Evolutionary conservation across 306 rosid genomes (phyloP), one percentile per base, ranked within the genome.

Genomic region (Vigna mungo): DNA sequence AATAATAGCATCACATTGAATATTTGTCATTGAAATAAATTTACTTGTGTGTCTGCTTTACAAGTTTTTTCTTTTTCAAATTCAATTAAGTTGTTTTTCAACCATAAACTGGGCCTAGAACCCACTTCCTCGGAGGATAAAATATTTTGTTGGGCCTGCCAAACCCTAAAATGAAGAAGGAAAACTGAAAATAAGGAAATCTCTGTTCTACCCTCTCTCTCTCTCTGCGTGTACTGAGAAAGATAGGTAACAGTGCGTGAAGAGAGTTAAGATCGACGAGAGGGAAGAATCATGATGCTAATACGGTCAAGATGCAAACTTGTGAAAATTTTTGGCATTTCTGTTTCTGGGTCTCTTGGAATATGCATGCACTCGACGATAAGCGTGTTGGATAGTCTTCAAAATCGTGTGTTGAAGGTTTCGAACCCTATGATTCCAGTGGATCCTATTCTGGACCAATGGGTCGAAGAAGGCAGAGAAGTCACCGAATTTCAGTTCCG

Each of bases 381-480:
- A 82, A 7, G 66, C 30, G 21, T 14, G 25, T n/a, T 14, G 15
- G 16, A 32, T 59, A 60, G 76, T 80, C 32, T 69, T 4, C 84
- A 82, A 80, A 32, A n/a, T 61, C 84, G 80, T 17, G 66, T 91
- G 51, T 80, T 56, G 18, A 76, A 20, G 78, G 72, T 44, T 23
- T 74, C 85, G 18, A 62, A 85, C 65, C 93, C 92, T 7, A 54
- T 18, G 75, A 47, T 54, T 72, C 52, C 92, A 21, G 55, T 92
- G 32, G 21, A 6, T 48, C 86, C 87, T 5, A 75, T 88, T 61
- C 87, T 92, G 13, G 70, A 86, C 23, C 92, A 86, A 37, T 92
- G 93, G 96, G 63, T 87, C 8, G 77, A 89, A 68, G 71, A 87
- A 82, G 94, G 92, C 32, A 15, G 77, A 80, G 27, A 73, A 5